phyloP scores from a whole-genome alignment of 2,329 filamentous ascomycete species.

The Xylariaceae sp. region DNA sequence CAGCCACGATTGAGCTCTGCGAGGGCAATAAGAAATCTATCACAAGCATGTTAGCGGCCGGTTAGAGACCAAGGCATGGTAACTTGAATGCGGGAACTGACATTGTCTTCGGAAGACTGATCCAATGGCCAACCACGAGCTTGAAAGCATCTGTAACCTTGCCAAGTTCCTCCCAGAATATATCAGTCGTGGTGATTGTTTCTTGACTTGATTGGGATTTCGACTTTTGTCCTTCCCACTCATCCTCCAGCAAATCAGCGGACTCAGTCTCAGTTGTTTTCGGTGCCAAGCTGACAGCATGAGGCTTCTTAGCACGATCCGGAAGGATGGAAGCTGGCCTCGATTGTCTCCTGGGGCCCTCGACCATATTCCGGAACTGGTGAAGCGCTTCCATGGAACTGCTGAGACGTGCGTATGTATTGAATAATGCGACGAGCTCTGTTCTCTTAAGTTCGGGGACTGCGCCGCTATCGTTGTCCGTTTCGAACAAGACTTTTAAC shows the following conservation, averaged over 20 bases:
- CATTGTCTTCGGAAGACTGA: conserved; percentile 62
- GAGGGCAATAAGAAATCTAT: conserved; percentile 41
- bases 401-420: conserved; percentile 85
- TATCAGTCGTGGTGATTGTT: conserved; percentile 46
- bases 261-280: background rate
- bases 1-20: conserved; percentile 45
- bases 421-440: conserved; percentile 90
- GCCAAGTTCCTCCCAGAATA: conserved; percentile 59
- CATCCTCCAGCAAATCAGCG: conserved; percentile 12
- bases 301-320: conserved; percentile 42
- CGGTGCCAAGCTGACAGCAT: conserved; percentile 32
- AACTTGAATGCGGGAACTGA: conserved; percentile 47
- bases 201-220: conserved; percentile 28
- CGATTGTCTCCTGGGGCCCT: conserved; percentile 21
- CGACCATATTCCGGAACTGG: conserved; percentile 60
- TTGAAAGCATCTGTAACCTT: conserved; percentile 60
- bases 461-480: conserved; percentile 63
- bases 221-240: conserved; percentile 36
- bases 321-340: conserved; percentile 23
- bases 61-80: background rate
- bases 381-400: conserved; percentile 73
- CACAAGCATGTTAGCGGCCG: background rate
- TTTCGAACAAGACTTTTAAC: conserved; percentile 93
- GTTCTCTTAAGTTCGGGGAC: conserved; percentile 74
- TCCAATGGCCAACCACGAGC: conserved; percentile 68